phyloP scores from a whole-genome alignment of 805 yeast genomes.

The Candida ovalis region DNA sequence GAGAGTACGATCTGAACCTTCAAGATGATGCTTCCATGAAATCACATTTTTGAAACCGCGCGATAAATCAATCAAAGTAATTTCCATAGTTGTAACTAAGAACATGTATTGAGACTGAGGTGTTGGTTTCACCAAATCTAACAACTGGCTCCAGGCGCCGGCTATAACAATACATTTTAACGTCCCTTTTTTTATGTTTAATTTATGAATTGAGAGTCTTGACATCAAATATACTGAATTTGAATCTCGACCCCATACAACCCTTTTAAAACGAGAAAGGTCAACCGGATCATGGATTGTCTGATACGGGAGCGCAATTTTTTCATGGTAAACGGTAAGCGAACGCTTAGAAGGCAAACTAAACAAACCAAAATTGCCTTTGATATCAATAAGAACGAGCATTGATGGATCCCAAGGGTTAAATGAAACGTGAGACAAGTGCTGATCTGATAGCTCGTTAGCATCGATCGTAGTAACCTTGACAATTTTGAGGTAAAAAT shows the following conservation, averaged over 20 bases:
- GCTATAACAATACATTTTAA: constrained; percentile 41
- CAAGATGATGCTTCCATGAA: constrained; percentile 71
- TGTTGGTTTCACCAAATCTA: constrained; percentile 37
- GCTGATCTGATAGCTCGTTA: constrained; percentile 17
- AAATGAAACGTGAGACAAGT: constrained; percentile 39
- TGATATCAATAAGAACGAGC: constrained; percentile 44
- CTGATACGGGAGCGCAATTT: constrained; percentile 3
- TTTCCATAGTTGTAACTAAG: constrained; percentile 62
- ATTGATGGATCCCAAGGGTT: constrained; percentile 38
- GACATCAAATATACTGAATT: constrained; percentile 34
- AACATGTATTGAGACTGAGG: constrained; percentile 37
- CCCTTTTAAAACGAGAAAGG: constrained; percentile 51
- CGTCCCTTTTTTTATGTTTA: constrained; percentile 29
- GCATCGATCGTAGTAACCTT: constrained; percentile 24
- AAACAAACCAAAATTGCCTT: constrained; percentile 50
- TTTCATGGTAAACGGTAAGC: neutral
- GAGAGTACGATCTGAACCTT: constrained; percentile 51
- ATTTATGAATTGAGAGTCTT: constrained; percentile 39
- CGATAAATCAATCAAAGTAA: constrained; percentile 46
- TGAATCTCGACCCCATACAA: constrained; percentile 40
- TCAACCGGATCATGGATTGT: constrained; percentile 44
- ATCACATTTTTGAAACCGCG: constrained; percentile 42
- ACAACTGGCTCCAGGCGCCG: constrained; percentile 49
- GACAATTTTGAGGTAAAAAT: constrained; percentile 10
- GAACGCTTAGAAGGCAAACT: constrained; percentile 4